Evolutionary conservation across 768 basidiomycete species (phyloP), one percentile per base, ranked within the genome.

Genomic region (Phlegmacium glaucopus): DNA sequence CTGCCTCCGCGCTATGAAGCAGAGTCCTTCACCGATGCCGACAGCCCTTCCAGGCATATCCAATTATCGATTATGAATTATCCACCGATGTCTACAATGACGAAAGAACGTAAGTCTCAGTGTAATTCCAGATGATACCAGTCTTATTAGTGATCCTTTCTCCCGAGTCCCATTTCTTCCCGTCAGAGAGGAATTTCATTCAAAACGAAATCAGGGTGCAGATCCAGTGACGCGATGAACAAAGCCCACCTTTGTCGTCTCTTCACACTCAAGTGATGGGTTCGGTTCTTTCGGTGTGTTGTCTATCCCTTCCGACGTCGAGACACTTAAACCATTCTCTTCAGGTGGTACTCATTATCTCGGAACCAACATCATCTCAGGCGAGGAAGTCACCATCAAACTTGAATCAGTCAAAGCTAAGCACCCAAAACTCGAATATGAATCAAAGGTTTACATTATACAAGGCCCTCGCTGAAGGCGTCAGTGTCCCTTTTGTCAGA

Each of bases 331-430:
- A 34, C 42, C 44, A 15, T 17, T 30, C 15, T 34, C 16, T 42
- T 40, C 39, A 95, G 95, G 94, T 69, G 95, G 97, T 66, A 97
- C 98, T 71, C n/a, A n/a, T n/a, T 98, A 98, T 68, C 90, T 98
- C 52, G 96, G 96, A 48, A 95, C 96, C 69, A 99, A 98, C 79
- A 97, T 99, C 75, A 97, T 98, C 65, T 97, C 95, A n/a, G 95
- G 95, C 18, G 96, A 99, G 67, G 96, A 98, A 66, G 95, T 98
- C 51, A 96, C 94, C 65, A 99, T 99, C 80, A 99, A 99, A 73
- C 90, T 99, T 60, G 96, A 99, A 72, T 97, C 95, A 2, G 93
- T 98, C 69, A 99, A 99, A 71, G 96, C 96, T 57, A 99, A 99
- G 70, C 96, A 99, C 59, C 96, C 96, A 13, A 95, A 99, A 72